Evolutionary conservation across 306 rosid genomes (phyloP), one percentile per base, ranked within the genome.

Genomic region (Malus domestica): DNA sequence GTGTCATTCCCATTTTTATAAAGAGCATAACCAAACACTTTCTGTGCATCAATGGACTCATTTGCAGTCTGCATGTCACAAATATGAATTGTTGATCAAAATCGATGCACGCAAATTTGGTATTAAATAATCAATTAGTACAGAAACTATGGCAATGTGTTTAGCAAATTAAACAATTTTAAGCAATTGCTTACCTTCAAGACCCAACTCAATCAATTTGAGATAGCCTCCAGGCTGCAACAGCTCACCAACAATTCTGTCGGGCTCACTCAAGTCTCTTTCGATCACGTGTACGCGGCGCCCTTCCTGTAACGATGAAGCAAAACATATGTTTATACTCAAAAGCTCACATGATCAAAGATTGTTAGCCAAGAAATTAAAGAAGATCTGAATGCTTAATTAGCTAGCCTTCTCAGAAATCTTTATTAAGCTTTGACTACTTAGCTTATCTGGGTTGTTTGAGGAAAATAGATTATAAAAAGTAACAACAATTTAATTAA

Each of bases 161-260:
- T 16, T 0, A 35, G 10, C 46, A 19, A 57, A 22, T 12, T 7
- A 63, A 63, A 63, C 5, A 30, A 30, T 18, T 7, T 42, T 30
- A 57, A 38, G 33, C 20, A 16, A 38, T 57, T 74, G 58, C 84
- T 78, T 87, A 93, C 98, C 98, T 70, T 87, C 78, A 58, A 93
- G 91, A 70, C 89, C 93, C 80, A 93, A 84, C 45, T 91, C 97
- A 54, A 87, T 63, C 70, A 91, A 76, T 81, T 85, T 90, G 32
- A 93, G 84, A 83, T 93, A 93, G 11, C 98, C 97, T 5, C 98
- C 97, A 22, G 98, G 98, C 79, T 93, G 94, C 44, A 93, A 83
- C 76, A 93, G 79, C 79, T 93, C 98, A 35, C 97, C 97, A 25
- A 90, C 97, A 82, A 91, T 93, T 74, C 93, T 85, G 16, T 90